Evolutionary conservation across 257 asterid species (phyloP), one percentile per base, ranked within the genome.

Genomic region (Fraxinus excelsior): DNA sequence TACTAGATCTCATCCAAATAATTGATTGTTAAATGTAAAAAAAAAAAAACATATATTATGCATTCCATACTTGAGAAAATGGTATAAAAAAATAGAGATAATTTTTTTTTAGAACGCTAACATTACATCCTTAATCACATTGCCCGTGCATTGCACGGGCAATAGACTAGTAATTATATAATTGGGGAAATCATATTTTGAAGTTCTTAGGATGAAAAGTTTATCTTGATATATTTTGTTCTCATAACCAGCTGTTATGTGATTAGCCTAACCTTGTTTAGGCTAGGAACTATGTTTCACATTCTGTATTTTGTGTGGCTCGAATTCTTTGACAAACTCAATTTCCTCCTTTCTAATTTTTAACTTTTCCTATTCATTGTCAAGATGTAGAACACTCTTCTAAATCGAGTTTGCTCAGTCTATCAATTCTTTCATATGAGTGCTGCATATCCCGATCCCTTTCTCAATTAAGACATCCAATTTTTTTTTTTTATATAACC

Each of bases 401-500:
- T 58, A 58, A n/a, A 58, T 58, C 29, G 4, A 0, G 28, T 21
- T 58, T 58, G 67, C 67, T 21, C 67, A 23, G 38, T 72, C 12
- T 51, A 12, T 56, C 18, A 66, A 25, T 76, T 60, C n/a, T n/a
- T n/a, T 68, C 62, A 60, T 16, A 67, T 69, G 73, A 67, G 72
- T 37, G 38, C 14, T 66, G 13, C 67, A 35, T 25, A 13, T 72
- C 42, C 71, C 53, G 32, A 19, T 70, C 72, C 6, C 60, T 65
- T 40, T 78, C 25, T 58, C 69, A 26, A 31, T 40, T 56, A 25
- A 37, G 18, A 42, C n/a, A n/a, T n/a, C n/a, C n/a, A n/a, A n/a
- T n/a, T n/a, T n/a, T n/a, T 26, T 26, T 26, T 26, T 26, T 26
- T 26, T 26, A 0, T 26, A 26, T 26, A 26, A 26, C 28, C 28